phyloP scores from a whole-genome alignment of 495 filamentous ascomycete species.

The Pyronema domesticum region DNA sequence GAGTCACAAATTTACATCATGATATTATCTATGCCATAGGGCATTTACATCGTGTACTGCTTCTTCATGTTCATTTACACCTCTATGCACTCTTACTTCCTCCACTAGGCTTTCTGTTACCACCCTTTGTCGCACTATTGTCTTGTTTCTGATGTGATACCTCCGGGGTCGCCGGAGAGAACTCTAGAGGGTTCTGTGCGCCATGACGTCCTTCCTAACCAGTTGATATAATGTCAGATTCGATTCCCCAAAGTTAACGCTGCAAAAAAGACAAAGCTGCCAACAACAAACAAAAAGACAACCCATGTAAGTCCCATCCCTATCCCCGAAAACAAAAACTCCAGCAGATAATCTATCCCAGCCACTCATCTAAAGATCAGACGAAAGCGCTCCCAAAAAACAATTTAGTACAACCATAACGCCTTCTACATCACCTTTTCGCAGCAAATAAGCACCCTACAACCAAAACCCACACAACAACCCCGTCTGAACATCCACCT shows the following conservation, averaged over 20 bases:
- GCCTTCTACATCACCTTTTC: neutral
- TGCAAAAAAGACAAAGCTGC: neutral
- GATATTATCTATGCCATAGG: too few species aligned
- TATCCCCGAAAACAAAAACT: neutral
- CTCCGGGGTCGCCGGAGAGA: slow-evolving; percentile 9
- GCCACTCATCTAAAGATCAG: neutral
- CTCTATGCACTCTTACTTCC: slow-evolving; percentile 14
- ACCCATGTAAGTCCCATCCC: neutral
- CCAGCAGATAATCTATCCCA: neutral
- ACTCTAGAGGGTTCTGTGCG: slow-evolving; percentile 9
- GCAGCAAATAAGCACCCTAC: neutral
- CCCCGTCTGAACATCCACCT: neutral
- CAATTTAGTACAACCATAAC: neutral
- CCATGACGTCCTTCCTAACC: neutral
- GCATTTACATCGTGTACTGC: too few species aligned
- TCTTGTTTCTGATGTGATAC: slow-evolving; percentile 8
- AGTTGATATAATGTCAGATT: neutral
- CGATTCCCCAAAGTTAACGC: neutral
- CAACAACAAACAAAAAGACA: neutral
- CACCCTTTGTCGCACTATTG: slow-evolving; percentile 1
- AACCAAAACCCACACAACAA: neutral
- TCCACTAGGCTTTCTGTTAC: slow-evolving; percentile 9
- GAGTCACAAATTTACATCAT: too few species aligned
- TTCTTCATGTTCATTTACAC: too few species aligned
- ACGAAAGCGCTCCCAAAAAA: neutral